phyloP scores from a whole-genome alignment of 768 basidiomycete genomes.

The Boletus barrowsii region DNA sequence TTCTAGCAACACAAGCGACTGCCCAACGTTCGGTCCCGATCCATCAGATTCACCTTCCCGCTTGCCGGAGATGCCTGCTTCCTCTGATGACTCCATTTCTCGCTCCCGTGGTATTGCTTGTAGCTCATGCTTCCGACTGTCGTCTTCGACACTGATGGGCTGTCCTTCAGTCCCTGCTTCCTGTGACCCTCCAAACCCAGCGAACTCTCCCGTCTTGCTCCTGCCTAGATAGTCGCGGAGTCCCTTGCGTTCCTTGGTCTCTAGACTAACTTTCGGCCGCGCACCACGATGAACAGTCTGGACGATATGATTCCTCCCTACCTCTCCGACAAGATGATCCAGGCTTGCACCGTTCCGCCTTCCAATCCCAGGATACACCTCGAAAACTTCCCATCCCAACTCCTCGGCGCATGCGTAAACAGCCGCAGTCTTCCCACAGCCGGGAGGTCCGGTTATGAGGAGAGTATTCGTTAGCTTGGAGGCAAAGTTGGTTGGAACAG shows the following conservation, averaged over 20 bases:
- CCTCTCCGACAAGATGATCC: slow-evolving; percentile 82
- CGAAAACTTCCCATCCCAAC: slow-evolving; percentile 94
- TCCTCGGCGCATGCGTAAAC: slow-evolving; percentile 94
- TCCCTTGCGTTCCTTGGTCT: slow-evolving; percentile 8
- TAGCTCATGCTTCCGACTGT: slow-evolving; percentile 1
- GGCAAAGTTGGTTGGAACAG: slow-evolving; percentile 29
- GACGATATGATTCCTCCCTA: slow-evolving; percentile 90
- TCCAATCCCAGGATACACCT: slow-evolving; percentile 95
- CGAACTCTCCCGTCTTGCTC: slow-evolving; percentile 1
- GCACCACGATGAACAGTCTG: slow-evolving; percentile 29
- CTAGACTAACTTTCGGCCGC: slow-evolving; percentile 3
- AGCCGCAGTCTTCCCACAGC: slow-evolving; percentile 87
- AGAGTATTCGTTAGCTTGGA: slow-evolving; percentile 79
- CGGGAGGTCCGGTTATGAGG: slow-evolving; percentile 76
- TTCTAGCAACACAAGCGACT: slow-evolving; percentile 89
- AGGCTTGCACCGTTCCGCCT: slow-evolving; percentile 78
- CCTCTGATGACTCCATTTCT: slow-evolving; percentile 1
- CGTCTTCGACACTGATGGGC: slow-evolving; percentile 24
- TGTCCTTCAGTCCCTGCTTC: slow-evolving; percentile 16
- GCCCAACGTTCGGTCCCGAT: slow-evolving; percentile 45
- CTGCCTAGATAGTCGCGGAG: slow-evolving; percentile 18
- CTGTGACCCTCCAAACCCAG: not conserved
- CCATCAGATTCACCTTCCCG: slow-evolving; percentile 10
- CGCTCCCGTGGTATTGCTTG: slow-evolving; percentile 1
- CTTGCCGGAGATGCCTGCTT: not conserved